phyloP scores from a whole-genome alignment of 2,329 filamentous ascomycete species.

The Remersonia thermophila region DNA sequence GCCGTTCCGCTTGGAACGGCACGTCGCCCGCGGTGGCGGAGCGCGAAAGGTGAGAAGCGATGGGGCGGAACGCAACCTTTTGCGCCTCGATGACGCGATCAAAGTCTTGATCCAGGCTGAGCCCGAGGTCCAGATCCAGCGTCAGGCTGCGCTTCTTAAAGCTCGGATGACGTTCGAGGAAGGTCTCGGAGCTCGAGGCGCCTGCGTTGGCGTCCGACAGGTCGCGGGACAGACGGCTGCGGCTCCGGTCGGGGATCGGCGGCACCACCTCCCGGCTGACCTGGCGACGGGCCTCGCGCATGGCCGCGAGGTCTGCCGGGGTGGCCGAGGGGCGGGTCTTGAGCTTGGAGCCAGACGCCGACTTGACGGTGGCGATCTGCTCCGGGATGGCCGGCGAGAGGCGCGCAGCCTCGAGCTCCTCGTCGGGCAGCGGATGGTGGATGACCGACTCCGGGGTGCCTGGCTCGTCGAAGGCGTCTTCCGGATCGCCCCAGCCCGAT shows the following conservation, averaged over 20 bases:
- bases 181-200: conserved; percentile 22
- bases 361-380: conserved; percentile 72
- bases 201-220: conserved; percentile 11
- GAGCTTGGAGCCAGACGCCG: conserved; percentile 66
- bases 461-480: conserved; percentile 46
- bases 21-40: conserved; percentile 15
- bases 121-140: conserved; percentile 67
- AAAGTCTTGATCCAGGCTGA: conserved; percentile 85
- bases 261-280: conserved; percentile 55
- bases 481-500: conserved; percentile 45
- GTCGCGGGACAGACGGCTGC: conserved; percentile 40
- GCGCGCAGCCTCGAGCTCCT: conserved; percentile 30
- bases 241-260: conserved; percentile 48
- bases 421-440: conserved; percentile 51
- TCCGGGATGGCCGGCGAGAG: conserved; percentile 63
- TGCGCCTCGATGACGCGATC: conserved; percentile 89
- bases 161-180: conserved; percentile 53
- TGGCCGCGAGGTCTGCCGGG: conserved; percentile 67
- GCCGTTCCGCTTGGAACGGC: conserved; percentile 31
- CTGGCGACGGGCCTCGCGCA: conserved; percentile 76
- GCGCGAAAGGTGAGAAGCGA: conserved; percentile 13
- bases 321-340: conserved; percentile 84
- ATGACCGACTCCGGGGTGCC: conserved; percentile 85
- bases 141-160: conserved; percentile 75
- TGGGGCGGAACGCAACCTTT: conserved; percentile 62